A percentile compares a stretch with the other conserved stretches of the same genome.
These are phyloP conservation scores for Neurospora sp. DNA, from an alignment of 495 filamentous ascomycete species.

Conservation along the genomic window DNA sequence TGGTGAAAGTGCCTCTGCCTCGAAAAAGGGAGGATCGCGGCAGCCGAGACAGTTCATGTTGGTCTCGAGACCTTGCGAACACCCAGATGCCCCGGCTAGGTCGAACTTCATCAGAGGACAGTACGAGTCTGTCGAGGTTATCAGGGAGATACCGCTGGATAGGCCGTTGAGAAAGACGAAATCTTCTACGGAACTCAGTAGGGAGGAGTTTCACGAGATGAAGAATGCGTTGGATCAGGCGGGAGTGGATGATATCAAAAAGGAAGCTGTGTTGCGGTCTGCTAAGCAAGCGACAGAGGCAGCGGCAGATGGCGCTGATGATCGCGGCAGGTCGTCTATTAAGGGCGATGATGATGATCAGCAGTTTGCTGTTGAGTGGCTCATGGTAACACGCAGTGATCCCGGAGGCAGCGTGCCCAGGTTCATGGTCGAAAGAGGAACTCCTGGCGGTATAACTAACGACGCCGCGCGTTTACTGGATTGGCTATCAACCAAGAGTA, in stretches of 20 bases:
- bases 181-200: slow-evolving; percentile 24
- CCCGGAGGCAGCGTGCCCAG: slow-evolving; percentile 86
- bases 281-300: slow-evolving; percentile 6
- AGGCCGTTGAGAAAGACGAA: slow-evolving; percentile 20
- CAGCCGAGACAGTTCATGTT: slow-evolving; percentile 65
- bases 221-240: background rate
- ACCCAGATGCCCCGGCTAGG: slow-evolving; percentile 58
- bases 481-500: slow-evolving; percentile 59
- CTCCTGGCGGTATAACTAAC: slow-evolving; percentile 67
- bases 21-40: background rate
- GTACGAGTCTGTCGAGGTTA: slow-evolving; percentile 88
- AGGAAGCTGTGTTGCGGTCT: slow-evolving; percentile 22
- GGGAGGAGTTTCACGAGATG: slow-evolving; percentile 10
- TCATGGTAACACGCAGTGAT: slow-evolving; percentile 93
- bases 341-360: slow-evolving; percentile 3
- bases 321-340: background rate
- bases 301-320: slow-evolving; percentile 2
- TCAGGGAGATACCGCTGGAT: slow-evolving; percentile 63
- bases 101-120: slow-evolving; percentile 68
- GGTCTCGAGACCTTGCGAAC: slow-evolving; percentile 71
- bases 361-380: slow-evolving; percentile 67
- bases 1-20: background rate
- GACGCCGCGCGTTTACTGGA: slow-evolving; percentile 81
- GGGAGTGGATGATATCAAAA: slow-evolving; percentile 10
- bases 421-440: slow-evolving; percentile 91